Base-by-base conservation (phyloP, 352 stramenopile species). In the Globisporangium heterothallicum region DNA sequence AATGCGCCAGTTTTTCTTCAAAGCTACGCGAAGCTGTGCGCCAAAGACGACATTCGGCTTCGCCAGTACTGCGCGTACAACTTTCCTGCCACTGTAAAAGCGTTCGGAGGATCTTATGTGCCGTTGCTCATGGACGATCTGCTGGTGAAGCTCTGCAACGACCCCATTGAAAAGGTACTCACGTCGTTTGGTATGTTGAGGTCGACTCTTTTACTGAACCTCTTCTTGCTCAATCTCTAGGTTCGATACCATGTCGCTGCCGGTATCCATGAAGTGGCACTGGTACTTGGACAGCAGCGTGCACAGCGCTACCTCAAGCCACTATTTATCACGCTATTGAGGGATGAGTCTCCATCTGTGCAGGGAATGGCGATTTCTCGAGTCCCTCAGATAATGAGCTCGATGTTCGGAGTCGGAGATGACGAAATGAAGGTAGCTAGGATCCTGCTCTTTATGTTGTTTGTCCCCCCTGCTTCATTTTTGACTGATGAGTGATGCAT, bases 31-130 rank as follows among this genome's bases (percentile, higher is more conserved):
- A 74, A 72, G 34, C 66, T 92, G 14, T 83, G 76, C 45, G 68
- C 56, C 0, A 61, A 74, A 32, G 78, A 90, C 24, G 78, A 89
- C n/a, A 26, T 70, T n/a, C 49, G 75, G 16, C 57, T 87, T 27
- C 75, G 82, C 9, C 65, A 85, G 40, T 72, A 59, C 49, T 89
- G 77, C 30, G 82, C 82, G 1, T 90, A 80, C 59, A 92, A 92
- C 55, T 92, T 91, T 26, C 79, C 82, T 13, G 82, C 82, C 1
- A 64, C 87, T 18, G 75, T 92, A 13, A 80, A 90, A 54, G 78
- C 79, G 0, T 90, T 88, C 58, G 72, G 79, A 0, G 56, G 64
- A 1, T 58, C 58, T 14, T 88, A 84, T 49, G 41, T 72, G 27
- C 68, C 78, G 9, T 64, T 70, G 12, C 70, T 91, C 38, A 79